Evolutionary conservation across 208 protist species (phyloP), one percentile per base, ranked within the genome.

Genomic region (Angomonas desouzai): DNA sequence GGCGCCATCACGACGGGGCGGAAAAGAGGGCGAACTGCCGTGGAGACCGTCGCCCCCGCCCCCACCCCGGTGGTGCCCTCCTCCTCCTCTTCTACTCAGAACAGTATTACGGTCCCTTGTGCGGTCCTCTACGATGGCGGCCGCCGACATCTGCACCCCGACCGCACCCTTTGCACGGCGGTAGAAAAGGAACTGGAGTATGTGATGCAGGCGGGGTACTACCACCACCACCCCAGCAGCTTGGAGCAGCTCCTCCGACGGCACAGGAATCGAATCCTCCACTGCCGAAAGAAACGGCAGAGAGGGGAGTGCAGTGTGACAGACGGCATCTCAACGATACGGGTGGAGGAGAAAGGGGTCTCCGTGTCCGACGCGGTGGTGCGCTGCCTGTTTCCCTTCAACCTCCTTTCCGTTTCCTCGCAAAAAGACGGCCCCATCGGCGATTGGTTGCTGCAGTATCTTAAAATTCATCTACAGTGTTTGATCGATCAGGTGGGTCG

Each of bases 181-280:
- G 20, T 51, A 4, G 45, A 13, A 13, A 13, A 23, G 9, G 45
- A 51, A 23, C 6, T 51, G n/a, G 45, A 51, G 45, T 51, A 51
- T 23, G 20, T 16, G 18, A 13, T 51, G 20, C 18, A 51, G 6
- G 45, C 45, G 20, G 18, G 3, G 18, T 51, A 51, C 20, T 51
- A 51, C 45, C 10, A 13, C 4, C n/a, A 27, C 18, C 45, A 51
- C 45, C 45, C 45, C 6, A 13, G 45, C 45, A 51, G 45, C 20
- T 51, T 51, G 3, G 18, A 23, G 6, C 4, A 51, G 20, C 20
- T 51, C 3, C 6, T 27, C 45, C 45, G n/a, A 23, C 10, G 18
- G 9, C 45, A 51, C 45, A 51, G n/a, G n/a, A 51, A 51, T 23
- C 4, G 45, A 51, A 51, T 51, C 3, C 20, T 51, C 9, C n/a